These are phyloP conservation scores for Trichosporon inkin DNA, from an alignment of 1,284 basidiomycete species.

Conservation along the genomic window DNA sequence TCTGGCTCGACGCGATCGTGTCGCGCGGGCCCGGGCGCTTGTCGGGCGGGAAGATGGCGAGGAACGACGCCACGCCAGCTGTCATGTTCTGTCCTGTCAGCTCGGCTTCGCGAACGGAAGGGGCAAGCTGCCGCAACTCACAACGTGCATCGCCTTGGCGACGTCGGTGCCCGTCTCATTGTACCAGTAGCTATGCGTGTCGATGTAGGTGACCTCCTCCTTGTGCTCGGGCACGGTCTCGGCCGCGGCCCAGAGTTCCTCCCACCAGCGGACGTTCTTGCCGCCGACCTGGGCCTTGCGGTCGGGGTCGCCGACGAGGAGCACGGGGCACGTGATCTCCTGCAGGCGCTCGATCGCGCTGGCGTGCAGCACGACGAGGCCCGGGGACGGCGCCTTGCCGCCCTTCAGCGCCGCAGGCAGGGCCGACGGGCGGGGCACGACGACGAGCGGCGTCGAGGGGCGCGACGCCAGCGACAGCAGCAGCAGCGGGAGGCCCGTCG, in stretches of 20 bases:
- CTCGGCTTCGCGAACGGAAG: background rate
- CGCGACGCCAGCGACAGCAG: slow-evolving; percentile 36
- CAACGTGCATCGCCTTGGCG: slow-evolving; percentile 42
- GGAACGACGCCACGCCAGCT: slow-evolving; percentile 46
- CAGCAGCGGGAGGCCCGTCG: slow-evolving; percentile 36
- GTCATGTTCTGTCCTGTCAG: slow-evolving; percentile 41
- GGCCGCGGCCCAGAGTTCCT: slow-evolving; percentile 43
- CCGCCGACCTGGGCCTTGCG: slow-evolving; percentile 9
- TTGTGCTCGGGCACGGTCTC: slow-evolving; percentile 16
- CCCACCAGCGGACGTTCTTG: slow-evolving; percentile 33
- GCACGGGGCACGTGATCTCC: slow-evolving; percentile 20
- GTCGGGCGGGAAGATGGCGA: slow-evolving; percentile 49
- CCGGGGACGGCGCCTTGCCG: slow-evolving; percentile 22
- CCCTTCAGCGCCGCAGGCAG: slow-evolving; percentile 27
- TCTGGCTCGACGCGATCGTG: slow-evolving; percentile 37
- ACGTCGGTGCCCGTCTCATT: slow-evolving; percentile 18
- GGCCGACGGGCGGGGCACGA: slow-evolving; percentile 31
- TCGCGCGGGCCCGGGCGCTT: slow-evolving; percentile 45
- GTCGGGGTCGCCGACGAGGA: slow-evolving; percentile 38
- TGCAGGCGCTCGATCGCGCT: slow-evolving; percentile 21
- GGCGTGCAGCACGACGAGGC: slow-evolving; percentile 36
- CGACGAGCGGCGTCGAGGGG: slow-evolving; percentile 32
- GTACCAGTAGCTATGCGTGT: slow-evolving; percentile 43
- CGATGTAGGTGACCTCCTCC: slow-evolving; percentile 13
- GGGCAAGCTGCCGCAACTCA: slow-evolving; percentile 12